phyloP scores from a whole-genome alignment of 2,329 filamentous ascomycete genomes.

The Colletotrichum siamense region DNA sequence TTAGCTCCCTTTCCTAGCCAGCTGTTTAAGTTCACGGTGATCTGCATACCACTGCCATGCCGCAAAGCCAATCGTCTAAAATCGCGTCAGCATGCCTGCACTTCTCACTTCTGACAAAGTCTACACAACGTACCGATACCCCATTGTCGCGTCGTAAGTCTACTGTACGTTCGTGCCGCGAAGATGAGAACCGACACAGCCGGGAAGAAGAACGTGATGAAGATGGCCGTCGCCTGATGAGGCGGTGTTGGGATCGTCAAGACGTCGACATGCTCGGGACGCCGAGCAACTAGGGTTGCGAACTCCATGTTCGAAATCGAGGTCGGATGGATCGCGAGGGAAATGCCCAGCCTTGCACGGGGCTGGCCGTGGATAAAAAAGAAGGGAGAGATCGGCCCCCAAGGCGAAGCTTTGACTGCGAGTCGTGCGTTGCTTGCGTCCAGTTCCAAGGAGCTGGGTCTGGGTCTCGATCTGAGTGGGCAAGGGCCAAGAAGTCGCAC shows the following conservation, averaged over 20 bases:
- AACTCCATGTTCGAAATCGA: conserved; percentile 1
- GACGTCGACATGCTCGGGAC: conserved; percentile 27
- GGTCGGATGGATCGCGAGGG: background rate
- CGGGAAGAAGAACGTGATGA: conserved; percentile 37
- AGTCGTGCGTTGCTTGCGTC: background rate
- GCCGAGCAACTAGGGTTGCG: background rate
- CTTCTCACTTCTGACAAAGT: background rate
- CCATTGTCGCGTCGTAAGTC: conserved; percentile 28
- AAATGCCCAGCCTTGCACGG: background rate
- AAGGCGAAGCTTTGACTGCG: background rate
- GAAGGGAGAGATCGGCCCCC: background rate
- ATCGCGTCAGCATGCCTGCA: background rate
- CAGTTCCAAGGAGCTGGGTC: background rate
- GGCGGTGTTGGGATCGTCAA: conserved; percentile 34
- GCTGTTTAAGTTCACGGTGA: background rate
- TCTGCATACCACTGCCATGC: conserved; percentile 26
- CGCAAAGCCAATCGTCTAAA: conserved; percentile 31
- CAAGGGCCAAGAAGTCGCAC: background rate
- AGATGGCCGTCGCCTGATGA: conserved; percentile 33
- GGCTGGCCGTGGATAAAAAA: background rate
- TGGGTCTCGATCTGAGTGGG: background rate
- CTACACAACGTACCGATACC: conserved; percentile 28
- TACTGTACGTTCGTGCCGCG: conserved; percentile 27
- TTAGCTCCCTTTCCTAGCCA: fast-evolving
- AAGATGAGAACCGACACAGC: conserved; percentile 31